Percentiles rank a stretch among this genome's conserved stretches.
phyloP scores from a whole-genome alignment of 257 asterid genomes.

The Penstemon eatonii region DNA sequence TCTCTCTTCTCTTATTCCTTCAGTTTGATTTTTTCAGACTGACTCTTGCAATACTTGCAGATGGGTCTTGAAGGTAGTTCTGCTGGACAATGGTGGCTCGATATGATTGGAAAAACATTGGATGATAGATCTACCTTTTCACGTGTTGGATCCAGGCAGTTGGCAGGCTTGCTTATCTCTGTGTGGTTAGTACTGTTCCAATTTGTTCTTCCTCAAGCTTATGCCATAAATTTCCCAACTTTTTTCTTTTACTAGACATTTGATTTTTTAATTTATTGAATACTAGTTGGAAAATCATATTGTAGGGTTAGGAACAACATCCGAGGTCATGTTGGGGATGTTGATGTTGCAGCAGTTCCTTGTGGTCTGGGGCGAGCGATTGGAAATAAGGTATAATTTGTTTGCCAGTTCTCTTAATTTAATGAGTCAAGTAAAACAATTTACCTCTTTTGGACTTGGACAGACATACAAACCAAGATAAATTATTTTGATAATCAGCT shows the following conservation, averaged over 20 bases:
- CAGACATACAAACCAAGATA: constrained; percentile 1
- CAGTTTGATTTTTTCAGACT: neutral
- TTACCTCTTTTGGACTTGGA: constrained; percentile 6
- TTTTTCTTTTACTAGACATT: neutral
- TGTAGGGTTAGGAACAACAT: constrained; percentile 81
- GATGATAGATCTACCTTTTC: constrained; percentile 87
- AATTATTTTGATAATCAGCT: neutral
- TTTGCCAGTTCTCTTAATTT: constrained; percentile 17
- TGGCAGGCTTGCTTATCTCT: constrained; percentile 93
- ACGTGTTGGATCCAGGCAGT: constrained; percentile 93
- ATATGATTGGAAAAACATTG: constrained; percentile 86
- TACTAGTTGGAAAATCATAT: constrained; percentile 24
- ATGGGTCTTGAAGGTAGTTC: constrained; percentile 98
- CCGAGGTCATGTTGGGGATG: constrained; percentile 73
- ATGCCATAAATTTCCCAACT: constrained; percentile 6
- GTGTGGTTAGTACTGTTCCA: constrained; percentile 67
- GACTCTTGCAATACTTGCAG: constrained; percentile 47
- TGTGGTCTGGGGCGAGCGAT: constrained; percentile 97
- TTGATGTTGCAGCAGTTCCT: constrained; percentile 97
- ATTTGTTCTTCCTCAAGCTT: neutral
- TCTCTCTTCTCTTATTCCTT: constrained; percentile 5
- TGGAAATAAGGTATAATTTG: constrained; percentile 76
- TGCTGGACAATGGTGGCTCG: constrained; percentile 98
- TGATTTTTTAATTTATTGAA: neutral
- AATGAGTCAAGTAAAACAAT: constrained; percentile 4